Evolutionary conservation across 2,329 filamentous ascomycete genomes (phyloP).

Genomic region (Penicillium capsulatum): DNA sequence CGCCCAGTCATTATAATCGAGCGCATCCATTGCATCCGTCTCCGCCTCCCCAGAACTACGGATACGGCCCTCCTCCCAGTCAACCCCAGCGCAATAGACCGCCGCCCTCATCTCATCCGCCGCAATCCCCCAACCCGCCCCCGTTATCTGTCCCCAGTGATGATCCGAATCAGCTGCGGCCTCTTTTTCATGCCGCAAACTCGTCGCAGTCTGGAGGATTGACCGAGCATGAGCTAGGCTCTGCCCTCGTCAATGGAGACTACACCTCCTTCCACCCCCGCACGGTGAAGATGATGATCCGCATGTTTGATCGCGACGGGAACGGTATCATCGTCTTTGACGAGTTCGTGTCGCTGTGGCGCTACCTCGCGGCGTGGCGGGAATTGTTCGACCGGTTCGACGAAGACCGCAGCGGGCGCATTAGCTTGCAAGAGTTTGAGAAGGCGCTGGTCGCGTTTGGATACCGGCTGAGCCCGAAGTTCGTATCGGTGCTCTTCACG

Average conservation of each 20-base stretch:
- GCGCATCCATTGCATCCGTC: conserved; percentile 41
- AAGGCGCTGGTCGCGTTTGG: conserved; percentile 91
- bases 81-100: conserved; percentile 54
- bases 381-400: conserved; percentile 94
- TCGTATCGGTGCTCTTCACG: conserved; percentile 78
- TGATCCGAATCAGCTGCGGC: conserved; percentile 62
- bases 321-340: conserved; percentile 87
- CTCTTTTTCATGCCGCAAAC: conserved; percentile 87
- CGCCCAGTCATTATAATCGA: conserved; percentile 24
- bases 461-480: conserved; percentile 79
- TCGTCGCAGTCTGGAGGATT: conserved; percentile 71
- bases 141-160: conserved; percentile 47
- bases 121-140: conserved; percentile 59
- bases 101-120: conserved; percentile 57
- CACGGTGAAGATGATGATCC: conserved; percentile 98
- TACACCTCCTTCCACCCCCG: conserved; percentile 90
- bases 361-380: conserved; percentile 90
- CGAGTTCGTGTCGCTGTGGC: conserved; percentile 95
- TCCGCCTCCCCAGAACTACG: conserved; percentile 46
- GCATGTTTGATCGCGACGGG: conserved; percentile 95
- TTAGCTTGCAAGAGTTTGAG: conserved; percentile 79
- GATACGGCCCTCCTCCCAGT: conserved; percentile 48
- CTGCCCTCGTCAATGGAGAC: conserved; percentile 92
- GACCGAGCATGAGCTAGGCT: conserved; percentile 78
- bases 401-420: conserved; percentile 78